These are phyloP conservation scores for Chaetomiaceae sp. DNA, from an alignment of 2,329 filamentous ascomycete genomes.

Conservation along the genomic window DNA sequence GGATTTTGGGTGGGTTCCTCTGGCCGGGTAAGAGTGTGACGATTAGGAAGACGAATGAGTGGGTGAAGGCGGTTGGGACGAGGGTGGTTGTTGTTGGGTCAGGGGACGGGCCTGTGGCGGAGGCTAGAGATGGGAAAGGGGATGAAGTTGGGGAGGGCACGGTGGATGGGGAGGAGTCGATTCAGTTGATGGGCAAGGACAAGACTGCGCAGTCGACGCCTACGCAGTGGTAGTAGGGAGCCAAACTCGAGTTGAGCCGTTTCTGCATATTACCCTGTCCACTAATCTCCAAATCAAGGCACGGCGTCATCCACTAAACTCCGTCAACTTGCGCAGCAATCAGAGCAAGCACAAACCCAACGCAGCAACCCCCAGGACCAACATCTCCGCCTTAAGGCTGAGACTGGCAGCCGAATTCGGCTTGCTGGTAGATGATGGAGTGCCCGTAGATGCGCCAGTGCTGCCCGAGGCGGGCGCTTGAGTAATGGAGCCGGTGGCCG, in stretches of 20 bases:
- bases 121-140: background rate
- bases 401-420: background rate
- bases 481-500: background rate
- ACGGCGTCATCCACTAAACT: too few relatives aligned
- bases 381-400: too few relatives aligned
- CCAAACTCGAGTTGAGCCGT: too few relatives aligned
- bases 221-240: too few relatives aligned
- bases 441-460: background rate
- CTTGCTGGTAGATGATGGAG: background rate
- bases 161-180: background rate
- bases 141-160: background rate
- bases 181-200: constrained; percentile 3
- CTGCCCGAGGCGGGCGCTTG: background rate
- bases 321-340: too few relatives aligned
- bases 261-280: too few relatives aligned
- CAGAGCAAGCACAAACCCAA: too few relatives aligned
- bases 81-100: background rate
- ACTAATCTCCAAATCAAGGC: too few relatives aligned
- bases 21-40: background rate
- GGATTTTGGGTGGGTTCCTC: constrained; percentile 4
- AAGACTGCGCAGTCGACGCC: background rate
- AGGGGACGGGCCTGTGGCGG: background rate
- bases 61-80: constrained; percentile 5
- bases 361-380: too few relatives aligned
- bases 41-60: background rate